Evolutionary conservation across 805 yeast genomes (phyloP).

Genomic region (Wickerhamiella azymoides): DNA sequence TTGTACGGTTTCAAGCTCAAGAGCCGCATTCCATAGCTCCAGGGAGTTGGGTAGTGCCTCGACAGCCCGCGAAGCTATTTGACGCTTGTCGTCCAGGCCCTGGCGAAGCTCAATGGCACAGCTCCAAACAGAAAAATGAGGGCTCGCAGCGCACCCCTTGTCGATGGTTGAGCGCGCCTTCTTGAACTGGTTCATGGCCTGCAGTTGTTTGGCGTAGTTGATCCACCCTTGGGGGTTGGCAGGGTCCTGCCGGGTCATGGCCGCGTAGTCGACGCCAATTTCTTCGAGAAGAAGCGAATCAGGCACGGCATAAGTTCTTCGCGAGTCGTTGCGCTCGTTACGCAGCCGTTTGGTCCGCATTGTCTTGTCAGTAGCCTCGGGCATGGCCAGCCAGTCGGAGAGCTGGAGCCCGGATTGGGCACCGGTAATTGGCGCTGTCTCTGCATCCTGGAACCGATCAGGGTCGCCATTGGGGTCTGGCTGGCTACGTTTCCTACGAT

Average conservation of each 20-base stretch:
- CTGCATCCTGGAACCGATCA: constrained; percentile 5
- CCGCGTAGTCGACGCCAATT: constrained; percentile 24
- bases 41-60: constrained; percentile 40
- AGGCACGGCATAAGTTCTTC: constrained; percentile 71
- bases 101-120: constrained; percentile 56
- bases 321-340: constrained; percentile 43
- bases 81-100: constrained; percentile 31
- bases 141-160: constrained; percentile 64
- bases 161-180: constrained; percentile 47
- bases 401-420: constrained; percentile 43
- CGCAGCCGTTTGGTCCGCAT: constrained; percentile 61
- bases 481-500: constrained; percentile 24
- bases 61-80: constrained; percentile 54
- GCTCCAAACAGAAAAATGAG: constrained; percentile 68
- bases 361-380: constrained; percentile 83
- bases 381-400: constrained; percentile 69
- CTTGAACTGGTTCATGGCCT: constrained; percentile 39
- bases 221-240: constrained; percentile 69
- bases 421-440: constrained; percentile 17
- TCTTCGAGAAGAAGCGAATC: constrained; percentile 33
- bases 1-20: constrained; percentile 46
- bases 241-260: constrained; percentile 62
- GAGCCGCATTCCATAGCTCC: constrained; percentile 60
- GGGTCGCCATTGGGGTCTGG: constrained; percentile 6
- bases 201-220: constrained; percentile 70